These are phyloP conservation scores for Brasilioporus rufonigricans DNA, from an alignment of 768 basidiomycete genomes.

Conservation along the genomic window DNA sequence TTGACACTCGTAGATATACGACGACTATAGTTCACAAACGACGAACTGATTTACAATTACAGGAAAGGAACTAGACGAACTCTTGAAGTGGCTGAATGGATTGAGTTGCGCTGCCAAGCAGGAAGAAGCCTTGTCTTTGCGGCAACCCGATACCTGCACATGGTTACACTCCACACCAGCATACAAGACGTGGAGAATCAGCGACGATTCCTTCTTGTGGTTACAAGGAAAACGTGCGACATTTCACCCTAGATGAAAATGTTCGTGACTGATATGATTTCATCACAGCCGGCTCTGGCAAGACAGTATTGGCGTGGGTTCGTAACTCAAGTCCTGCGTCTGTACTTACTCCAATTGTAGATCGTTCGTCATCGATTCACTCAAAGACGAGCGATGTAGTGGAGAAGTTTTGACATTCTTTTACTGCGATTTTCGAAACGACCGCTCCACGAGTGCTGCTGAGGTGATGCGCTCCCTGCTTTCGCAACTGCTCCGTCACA, in stretches of 20 bases:
- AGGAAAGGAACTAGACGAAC: slow-evolving; percentile 5
- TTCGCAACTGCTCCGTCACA: slow-evolving; percentile 3
- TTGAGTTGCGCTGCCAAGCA: slow-evolving; percentile 13
- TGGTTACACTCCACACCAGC: not conserved
- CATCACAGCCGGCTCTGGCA: not conserved
- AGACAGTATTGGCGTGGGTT: not conserved
- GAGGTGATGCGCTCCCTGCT: slow-evolving; percentile 21
- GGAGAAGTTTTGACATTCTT: slow-evolving; percentile 10
- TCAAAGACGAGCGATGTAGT: not conserved
- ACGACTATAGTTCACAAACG: too few relatives aligned
- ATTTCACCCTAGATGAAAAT: not conserved
- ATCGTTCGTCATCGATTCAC: not conserved
- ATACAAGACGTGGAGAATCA: not conserved
- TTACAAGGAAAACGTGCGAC: not conserved
- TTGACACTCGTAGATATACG: not conserved
- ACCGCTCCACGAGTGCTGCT: slow-evolving; percentile 5
- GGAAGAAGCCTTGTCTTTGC: slow-evolving; percentile 4
- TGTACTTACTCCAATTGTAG: not conserved
- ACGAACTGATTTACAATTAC: not conserved
- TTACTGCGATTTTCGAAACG: slow-evolving; percentile 23
- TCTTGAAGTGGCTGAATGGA: slow-evolving; percentile 10
- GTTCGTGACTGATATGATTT: not conserved
- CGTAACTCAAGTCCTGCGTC: too few relatives aligned
- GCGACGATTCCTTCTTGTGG: not conserved
- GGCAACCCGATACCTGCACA: slow-evolving; percentile 10